Conservation (phyloP, 306 rosid species). For the Castanospermum australe region DNA sequence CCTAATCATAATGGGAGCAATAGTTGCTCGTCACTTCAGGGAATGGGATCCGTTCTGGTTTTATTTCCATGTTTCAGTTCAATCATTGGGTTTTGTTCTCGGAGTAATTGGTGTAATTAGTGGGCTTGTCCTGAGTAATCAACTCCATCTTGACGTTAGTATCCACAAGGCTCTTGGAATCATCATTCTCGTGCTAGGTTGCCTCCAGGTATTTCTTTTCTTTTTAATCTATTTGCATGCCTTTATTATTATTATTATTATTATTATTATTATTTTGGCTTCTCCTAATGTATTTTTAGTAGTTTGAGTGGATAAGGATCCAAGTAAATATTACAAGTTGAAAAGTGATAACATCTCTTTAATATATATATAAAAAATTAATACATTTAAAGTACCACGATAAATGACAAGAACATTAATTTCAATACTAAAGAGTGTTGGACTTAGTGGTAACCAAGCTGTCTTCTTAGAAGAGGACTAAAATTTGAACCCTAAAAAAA, state of each 20-base stretch:
- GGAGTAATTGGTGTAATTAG: slow-evolving; percentile 58
- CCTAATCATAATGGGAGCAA: slow-evolving; percentile 62
- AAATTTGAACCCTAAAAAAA: too few relatives aligned
- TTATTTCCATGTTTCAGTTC: slow-evolving; percentile 55
- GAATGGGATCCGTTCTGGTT: slow-evolving; percentile 69
- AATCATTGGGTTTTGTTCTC: slow-evolving; percentile 50
- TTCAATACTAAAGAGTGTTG: too few relatives aligned
- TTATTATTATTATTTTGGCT: neutral
- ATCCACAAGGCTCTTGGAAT: slow-evolving; percentile 68
- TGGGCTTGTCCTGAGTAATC: slow-evolving; percentile 50
- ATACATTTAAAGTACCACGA: too few relatives aligned
- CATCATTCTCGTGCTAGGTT: slow-evolving; percentile 55
- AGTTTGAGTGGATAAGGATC: too few relatives aligned
- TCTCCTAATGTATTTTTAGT: too few relatives aligned
- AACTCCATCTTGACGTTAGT: slow-evolving; percentile 35
- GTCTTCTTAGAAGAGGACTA: too few relatives aligned
- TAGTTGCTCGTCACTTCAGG: slow-evolving; percentile 61
- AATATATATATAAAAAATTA: too few relatives aligned
- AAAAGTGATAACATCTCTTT: too few relatives aligned
- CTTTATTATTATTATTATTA: neutral
- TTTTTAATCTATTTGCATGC: too few relatives aligned
- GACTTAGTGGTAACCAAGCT: too few relatives aligned
- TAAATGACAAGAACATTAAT: too few relatives aligned
- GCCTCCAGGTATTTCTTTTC: slow-evolving; percentile 60
- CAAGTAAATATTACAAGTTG: too few relatives aligned